phyloP scores from a whole-genome alignment of 257 asterid species.

The Lycium ferocissimum region DNA sequence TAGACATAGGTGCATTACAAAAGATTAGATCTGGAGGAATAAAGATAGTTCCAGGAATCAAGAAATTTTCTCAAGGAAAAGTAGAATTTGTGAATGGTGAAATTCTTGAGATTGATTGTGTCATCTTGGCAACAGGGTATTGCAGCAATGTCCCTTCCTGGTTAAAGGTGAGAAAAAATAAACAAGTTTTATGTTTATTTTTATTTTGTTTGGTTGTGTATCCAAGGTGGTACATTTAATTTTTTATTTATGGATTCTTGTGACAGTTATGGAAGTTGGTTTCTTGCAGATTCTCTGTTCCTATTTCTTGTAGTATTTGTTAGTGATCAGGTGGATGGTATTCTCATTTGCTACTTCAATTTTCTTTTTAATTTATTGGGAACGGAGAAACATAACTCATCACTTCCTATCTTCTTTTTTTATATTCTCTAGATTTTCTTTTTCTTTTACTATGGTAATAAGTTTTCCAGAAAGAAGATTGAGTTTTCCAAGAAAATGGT shows the following conservation, averaged over 20 bases:
- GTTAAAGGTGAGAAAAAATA: constrained; percentile 66
- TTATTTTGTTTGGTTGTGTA: neutral
- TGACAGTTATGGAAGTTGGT: constrained; percentile 80
- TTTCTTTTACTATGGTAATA: neutral
- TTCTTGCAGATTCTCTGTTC: constrained; percentile 57
- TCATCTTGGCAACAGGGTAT: constrained; percentile 88
- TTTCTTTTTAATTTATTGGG: constrained; percentile 31
- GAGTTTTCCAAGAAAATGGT: constrained; percentile 47
- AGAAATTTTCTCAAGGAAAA: constrained; percentile 56
- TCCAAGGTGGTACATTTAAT: neutral
- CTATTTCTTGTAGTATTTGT: constrained; percentile 46
- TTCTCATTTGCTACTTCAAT: neutral
- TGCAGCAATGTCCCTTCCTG: constrained; percentile 94
- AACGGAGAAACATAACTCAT: constrained; percentile 35
- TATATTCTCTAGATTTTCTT: neutral
- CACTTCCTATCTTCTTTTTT: neutral
- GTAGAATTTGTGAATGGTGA: constrained; percentile 74
- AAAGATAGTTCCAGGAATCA: constrained; percentile 80
- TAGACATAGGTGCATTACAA: constrained; percentile 79
- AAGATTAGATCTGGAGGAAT: constrained; percentile 78
- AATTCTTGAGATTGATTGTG: constrained; percentile 66
- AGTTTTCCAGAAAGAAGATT: constrained; percentile 40
- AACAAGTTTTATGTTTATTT: neutral
- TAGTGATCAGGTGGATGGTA: constrained; percentile 49
- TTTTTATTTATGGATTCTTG: constrained; percentile 44